Evolutionary conservation across 2,329 filamentous ascomycete species (phyloP).

Genomic region (Mariannaea sp.): DNA sequence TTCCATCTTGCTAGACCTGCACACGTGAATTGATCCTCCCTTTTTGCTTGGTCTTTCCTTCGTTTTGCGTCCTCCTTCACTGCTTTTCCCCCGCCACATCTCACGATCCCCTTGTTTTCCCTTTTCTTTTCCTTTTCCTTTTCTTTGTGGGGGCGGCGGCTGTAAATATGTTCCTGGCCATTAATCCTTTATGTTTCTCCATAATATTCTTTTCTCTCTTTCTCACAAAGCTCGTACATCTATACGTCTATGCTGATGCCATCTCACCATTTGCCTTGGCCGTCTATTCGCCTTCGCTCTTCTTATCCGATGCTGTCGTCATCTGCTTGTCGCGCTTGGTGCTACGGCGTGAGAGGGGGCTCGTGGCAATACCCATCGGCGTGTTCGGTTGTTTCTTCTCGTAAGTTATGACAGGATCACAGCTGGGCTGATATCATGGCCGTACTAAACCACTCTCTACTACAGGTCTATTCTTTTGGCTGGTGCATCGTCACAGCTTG

Average conservation of each 20-base stretch:
- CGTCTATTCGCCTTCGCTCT: constrained; percentile 39
- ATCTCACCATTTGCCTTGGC: constrained; percentile 34
- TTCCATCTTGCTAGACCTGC: neutral
- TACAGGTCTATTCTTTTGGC: constrained; percentile 37
- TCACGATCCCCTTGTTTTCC: neutral
- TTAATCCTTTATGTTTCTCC: constrained; percentile 39
- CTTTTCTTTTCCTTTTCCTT: constrained; percentile 3
- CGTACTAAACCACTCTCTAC: too few species aligned
- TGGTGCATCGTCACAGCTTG: constrained; percentile 40
- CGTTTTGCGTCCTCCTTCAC: neutral
- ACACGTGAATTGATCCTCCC: neutral
- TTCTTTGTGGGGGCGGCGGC: too few species aligned
- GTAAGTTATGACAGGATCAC: constrained; percentile 23
- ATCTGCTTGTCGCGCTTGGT: constrained; percentile 36
- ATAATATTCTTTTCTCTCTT: constrained; percentile 37
- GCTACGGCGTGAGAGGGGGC: constrained; percentile 35
- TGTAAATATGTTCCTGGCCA: constrained; percentile 29
- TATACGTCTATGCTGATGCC: constrained; percentile 36
- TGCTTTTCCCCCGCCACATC: neutral
- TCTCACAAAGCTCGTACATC: constrained; percentile 38
- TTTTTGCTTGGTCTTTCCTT: neutral
- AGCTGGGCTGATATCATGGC: too few species aligned
- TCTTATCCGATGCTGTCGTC: constrained; percentile 36
- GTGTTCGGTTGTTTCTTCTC: constrained; percentile 33
- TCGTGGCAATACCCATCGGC: constrained; percentile 31